Evolutionary conservation across 495 filamentous ascomycete species (phyloP).

Genomic region (Penicillium lividum): DNA sequence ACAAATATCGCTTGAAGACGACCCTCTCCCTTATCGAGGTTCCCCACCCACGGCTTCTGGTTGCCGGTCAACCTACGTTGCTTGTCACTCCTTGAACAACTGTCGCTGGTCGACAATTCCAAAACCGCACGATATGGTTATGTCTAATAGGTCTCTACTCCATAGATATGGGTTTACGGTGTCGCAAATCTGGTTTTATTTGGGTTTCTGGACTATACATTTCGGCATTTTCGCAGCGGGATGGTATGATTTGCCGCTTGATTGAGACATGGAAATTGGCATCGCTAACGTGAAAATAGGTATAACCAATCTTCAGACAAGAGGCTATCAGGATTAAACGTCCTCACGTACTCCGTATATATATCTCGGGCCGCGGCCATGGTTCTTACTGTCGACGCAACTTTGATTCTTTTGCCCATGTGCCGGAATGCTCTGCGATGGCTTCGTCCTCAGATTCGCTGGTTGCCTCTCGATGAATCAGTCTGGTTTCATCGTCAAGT

Average conservation of each 20-base stretch:
- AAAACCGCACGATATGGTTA: conserved; percentile 13
- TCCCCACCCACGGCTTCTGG: conserved; percentile 6
- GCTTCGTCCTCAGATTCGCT: conserved; percentile 83
- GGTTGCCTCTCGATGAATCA: conserved; percentile 89
- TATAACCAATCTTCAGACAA: conserved; percentile 69
- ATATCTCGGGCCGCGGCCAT: conserved; percentile 91
- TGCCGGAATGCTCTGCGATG: conserved; percentile 85
- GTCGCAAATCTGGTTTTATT: conserved; percentile 75
- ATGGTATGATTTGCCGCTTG: conserved; percentile 62
- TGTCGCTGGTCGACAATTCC: conserved; percentile 28
- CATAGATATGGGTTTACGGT: conserved; percentile 61
- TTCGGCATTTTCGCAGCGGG: conserved; percentile 78
- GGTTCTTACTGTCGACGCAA: conserved; percentile 75
- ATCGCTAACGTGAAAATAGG: conserved; percentile 49
- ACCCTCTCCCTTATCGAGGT: background rate
- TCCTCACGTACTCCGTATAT: conserved; percentile 86
- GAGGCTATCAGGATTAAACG: conserved; percentile 75
- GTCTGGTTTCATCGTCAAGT: conserved; percentile 97
- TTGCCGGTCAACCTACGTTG: conserved; percentile 31
- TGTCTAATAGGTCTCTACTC: conserved; percentile 20
- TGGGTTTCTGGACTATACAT: conserved; percentile 84
- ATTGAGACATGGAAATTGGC: background rate
- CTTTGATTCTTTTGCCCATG: conserved; percentile 89
- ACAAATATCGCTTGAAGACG: background rate
- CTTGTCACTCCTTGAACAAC: conserved; percentile 27